Percentiles rank a stretch among this genome's conserved stretches.
Evolutionary conservation across 352 stramenopile genomes (phyloP).

Genomic region (Phytophthora hibernalis): DNA sequence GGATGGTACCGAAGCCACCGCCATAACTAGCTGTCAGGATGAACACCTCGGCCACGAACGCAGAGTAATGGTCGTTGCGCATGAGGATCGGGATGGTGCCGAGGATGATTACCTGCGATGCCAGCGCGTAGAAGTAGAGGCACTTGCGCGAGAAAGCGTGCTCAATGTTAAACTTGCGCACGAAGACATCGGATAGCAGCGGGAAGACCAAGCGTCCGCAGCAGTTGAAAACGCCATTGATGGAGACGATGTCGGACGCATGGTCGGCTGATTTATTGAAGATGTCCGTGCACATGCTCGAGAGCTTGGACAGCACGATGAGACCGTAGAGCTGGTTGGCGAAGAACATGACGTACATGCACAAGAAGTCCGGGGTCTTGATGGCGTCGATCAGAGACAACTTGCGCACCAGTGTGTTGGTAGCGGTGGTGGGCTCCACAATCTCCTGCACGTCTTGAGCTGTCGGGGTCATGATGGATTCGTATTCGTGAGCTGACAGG

Average conservation of each 20-base stretch:
- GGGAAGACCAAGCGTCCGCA: slow-evolving; percentile 50
- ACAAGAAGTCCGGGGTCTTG: slow-evolving; percentile 64
- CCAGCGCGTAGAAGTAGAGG: slow-evolving; percentile 68
- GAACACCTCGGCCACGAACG: slow-evolving; percentile 69
- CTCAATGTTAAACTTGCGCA: slow-evolving; percentile 49
- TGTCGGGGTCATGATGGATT: slow-evolving; percentile 49
- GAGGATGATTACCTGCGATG: slow-evolving; percentile 68
- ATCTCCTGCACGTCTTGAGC: slow-evolving; percentile 40
- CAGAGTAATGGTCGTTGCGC: slow-evolving; percentile 55
- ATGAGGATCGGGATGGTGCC: slow-evolving; percentile 72
- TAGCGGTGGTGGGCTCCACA: slow-evolving; percentile 33
- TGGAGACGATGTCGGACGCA: slow-evolving; percentile 51
- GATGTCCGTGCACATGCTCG: slow-evolving; percentile 56
- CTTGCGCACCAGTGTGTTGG: slow-evolving; percentile 51
- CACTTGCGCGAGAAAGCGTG: slow-evolving; percentile 53
- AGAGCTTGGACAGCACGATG: slow-evolving; percentile 68
- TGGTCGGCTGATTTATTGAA: slow-evolving; percentile 44
- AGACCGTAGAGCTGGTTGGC: slow-evolving; percentile 64
- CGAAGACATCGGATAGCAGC: slow-evolving; percentile 45
- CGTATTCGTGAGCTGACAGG: slow-evolving; percentile 47
- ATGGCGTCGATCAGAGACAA: slow-evolving; percentile 59
- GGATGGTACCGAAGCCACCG: slow-evolving; percentile 76
- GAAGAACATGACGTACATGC: slow-evolving; percentile 76
- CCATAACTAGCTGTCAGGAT: slow-evolving; percentile 77
- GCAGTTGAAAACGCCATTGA: slow-evolving; percentile 69